Evolutionary conservation across 2,329 filamentous ascomycete genomes (phyloP).

Genomic region (Penicillium polonicum): DNA sequence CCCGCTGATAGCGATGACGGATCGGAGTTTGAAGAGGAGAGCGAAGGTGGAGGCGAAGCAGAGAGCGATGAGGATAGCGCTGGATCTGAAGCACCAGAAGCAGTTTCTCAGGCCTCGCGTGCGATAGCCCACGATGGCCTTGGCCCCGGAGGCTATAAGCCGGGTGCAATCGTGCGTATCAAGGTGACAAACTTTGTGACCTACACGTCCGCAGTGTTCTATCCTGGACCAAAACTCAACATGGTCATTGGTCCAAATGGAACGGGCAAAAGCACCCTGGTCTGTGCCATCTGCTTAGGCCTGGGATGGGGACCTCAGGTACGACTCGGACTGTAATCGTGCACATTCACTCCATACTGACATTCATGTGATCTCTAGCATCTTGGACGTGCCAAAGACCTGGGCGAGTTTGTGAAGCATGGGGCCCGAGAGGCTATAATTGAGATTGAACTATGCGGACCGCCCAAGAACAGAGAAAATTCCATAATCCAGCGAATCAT

Average conservation of each 20-base stretch:
- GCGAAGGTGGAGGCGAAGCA: not conserved
- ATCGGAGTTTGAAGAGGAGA: constrained; percentile 5
- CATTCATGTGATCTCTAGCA: constrained; percentile 47
- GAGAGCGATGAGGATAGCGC: constrained; percentile 9
- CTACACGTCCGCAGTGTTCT: constrained; percentile 87
- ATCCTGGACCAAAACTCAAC: constrained; percentile 87
- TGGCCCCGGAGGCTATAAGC: constrained; percentile 38
- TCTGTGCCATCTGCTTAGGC: constrained; percentile 93
- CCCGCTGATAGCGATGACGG: constrained; percentile 23
- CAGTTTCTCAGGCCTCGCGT: constrained; percentile 2
- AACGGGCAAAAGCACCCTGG: constrained; percentile 94
- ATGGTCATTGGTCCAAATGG: constrained; percentile 99
- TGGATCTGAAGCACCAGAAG: not conserved
- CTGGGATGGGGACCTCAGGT: constrained; percentile 74
- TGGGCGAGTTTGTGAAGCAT: constrained; percentile 92
- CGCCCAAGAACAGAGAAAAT: constrained; percentile 58
- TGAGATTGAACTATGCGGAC: constrained; percentile 82
- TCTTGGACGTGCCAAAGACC: constrained; percentile 78
- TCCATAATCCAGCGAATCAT: constrained; percentile 74
- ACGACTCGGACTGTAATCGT: constrained; percentile 21
- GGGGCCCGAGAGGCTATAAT: constrained; percentile 74
- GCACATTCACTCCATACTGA: not conserved
- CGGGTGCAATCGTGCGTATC: constrained; percentile 86
- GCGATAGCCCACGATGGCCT: constrained; percentile 10
- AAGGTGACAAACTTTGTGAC: constrained; percentile 89